Evolutionary conservation across 768 basidiomycete genomes (phyloP), one percentile per base, ranked within the genome.

Genomic region (Sporobolomyces roseus): DNA sequence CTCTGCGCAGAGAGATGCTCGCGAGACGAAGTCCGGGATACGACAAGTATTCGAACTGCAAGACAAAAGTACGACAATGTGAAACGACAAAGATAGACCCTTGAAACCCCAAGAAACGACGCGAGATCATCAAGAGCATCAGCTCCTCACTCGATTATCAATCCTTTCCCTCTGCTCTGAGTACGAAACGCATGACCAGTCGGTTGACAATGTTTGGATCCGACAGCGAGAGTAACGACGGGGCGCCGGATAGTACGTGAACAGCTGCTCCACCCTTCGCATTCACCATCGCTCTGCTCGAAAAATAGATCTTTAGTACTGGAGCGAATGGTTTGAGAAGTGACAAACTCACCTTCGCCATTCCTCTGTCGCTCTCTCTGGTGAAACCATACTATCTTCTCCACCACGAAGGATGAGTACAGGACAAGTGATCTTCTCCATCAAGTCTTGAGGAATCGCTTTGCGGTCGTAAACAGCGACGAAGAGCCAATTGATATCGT

Each of bases 201-300:
- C 63, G 68, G 46, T 65, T 69, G 46, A 62, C 38, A 30, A 69
- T 54, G 53, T 69, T 69, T n/a, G 45, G n/a, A 46, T 69, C 68
- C 12, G 63, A 64, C 21, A 61, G 45, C 16, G 58, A 61, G 58
- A 69, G 46, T 51, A 69, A 58, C 17, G 58, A 60, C 2, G 68
- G 68, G 0, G 68, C 68, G 3, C 38, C 30, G 5, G 58, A 19
- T 16, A n/a, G n/a, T n/a, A 69, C 51, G 33, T 16, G 16, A 27
- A 21, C 50, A 32, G 35, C 56, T n/a, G 51, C 46, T 30, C 46
- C 33, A 33, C 43, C 7, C 41, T 36, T 35, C 62, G 56, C 62
- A 30, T 60, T 60, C 27, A 49, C 45, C 51, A 69, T 51, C 2
- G 51, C 23, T 9, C 68, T 69, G 68, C 12, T 35, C 5, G 10